Evolutionary conservation across 2,329 filamentous ascomycete genomes (phyloP).

Genomic region (Ceratocystis ficicola): DNA sequence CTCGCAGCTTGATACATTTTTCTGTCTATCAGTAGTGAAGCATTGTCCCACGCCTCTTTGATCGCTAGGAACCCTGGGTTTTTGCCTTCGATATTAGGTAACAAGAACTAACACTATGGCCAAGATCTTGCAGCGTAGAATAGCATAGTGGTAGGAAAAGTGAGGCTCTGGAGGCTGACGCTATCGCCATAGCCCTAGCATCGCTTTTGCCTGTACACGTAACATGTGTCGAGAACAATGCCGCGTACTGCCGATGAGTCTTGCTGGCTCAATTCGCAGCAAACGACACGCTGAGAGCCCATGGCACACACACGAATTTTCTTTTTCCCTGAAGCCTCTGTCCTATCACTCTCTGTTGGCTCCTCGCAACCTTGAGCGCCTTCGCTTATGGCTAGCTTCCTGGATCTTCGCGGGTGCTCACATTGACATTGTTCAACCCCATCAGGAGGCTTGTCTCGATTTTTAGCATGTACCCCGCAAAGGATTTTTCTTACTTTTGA

Average conservation of each 20-base stretch:
- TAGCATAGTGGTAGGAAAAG: neutral
- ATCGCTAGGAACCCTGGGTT: neutral
- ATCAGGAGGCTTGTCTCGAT: neutral
- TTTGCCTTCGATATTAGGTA: neutral
- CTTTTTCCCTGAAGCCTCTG: neutral
- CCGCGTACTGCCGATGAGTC: neutral
- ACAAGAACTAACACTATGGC: neutral
- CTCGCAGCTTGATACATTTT: neutral
- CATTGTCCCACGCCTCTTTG: no score
- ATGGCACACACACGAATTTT: no score
- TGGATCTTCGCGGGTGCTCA: neutral
- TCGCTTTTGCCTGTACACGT: neutral
- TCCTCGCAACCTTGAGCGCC: neutral
- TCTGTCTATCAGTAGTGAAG: no score
- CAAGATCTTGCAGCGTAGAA: neutral
- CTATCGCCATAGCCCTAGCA: neutral
- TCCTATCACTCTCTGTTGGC: neutral
- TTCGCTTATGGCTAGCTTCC: neutral
- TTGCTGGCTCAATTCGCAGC: neutral
- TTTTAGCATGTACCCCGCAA: constrained; percentile 1
- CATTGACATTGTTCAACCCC: constrained; percentile 7
- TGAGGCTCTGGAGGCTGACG: constrained; percentile 6
- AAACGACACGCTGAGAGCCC: no score
- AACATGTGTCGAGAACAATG: neutral
- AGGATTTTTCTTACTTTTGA: neutral